A percentile compares a stretch with the other conserved stretches of the same genome.
Evolutionary conservation across 2,329 filamentous ascomycete genomes (phyloP).

Genomic region (Didymella sp.): DNA sequence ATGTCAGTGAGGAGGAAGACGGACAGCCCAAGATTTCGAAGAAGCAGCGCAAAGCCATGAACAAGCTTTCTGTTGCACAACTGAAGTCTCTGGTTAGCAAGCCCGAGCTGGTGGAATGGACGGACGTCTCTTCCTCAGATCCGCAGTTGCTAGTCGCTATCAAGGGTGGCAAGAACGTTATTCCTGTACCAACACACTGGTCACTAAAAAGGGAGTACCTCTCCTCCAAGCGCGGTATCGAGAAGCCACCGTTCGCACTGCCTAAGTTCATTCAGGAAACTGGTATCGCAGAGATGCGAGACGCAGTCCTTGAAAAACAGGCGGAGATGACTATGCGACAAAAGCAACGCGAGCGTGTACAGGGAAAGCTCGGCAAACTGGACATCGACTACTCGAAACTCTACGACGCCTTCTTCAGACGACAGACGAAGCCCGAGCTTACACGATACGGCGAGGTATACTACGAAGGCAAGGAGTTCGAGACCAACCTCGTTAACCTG

Average conservation of each 20-base stretch:
- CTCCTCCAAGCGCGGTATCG: conserved; percentile 94
- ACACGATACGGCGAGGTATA: conserved; percentile 99
- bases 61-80: conserved; percentile 92
- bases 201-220: conserved; percentile 95
- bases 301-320: conserved; percentile 94
- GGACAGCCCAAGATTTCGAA: conserved; percentile 78
- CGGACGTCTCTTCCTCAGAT: conserved; percentile 89
- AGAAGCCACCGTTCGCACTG: conserved; percentile 90
- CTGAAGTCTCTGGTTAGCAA: conserved; percentile 90
- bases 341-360: conserved; percentile 91
- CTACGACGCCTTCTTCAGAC: conserved; percentile 97
- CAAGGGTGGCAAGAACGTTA: conserved; percentile 93
- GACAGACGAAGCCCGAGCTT: conserved; percentile 93
- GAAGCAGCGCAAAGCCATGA: conserved; percentile 90
- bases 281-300: conserved; percentile 96
- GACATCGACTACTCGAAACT: conserved; percentile 99
- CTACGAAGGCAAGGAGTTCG: conserved; percentile 97
- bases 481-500: conserved; percentile 90
- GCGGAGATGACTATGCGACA: conserved; percentile 91
- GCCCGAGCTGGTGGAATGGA: conserved; percentile 97
- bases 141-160: conserved; percentile 90
- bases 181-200: conserved; percentile 94
- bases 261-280: conserved; percentile 98
- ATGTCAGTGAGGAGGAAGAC: conserved; percentile 83
- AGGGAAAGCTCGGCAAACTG: conserved; percentile 94